phyloP scores from a whole-genome alignment of 768 basidiomycete genomes.

The Gelatoporia subvermispora region DNA sequence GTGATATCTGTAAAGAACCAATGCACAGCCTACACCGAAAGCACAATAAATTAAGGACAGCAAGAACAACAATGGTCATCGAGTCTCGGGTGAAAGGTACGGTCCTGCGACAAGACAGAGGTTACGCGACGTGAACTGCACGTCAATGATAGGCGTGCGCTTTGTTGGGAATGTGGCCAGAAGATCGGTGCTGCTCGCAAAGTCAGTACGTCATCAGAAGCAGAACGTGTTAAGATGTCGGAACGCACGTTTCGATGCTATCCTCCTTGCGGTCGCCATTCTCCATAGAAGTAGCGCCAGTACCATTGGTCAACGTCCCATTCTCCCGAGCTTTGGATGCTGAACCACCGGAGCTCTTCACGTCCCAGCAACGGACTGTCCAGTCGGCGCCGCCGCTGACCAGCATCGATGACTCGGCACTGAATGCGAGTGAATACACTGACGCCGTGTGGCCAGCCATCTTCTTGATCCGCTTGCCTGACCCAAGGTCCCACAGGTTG shows the following conservation, averaged over 20 bases:
- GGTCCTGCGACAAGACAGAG: constrained; percentile 84
- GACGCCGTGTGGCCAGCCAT: constrained; percentile 92
- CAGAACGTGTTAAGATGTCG: not conserved
- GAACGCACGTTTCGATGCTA: constrained; percentile 65
- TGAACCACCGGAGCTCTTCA: constrained; percentile 70
- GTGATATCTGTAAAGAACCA: too few relatives aligned
- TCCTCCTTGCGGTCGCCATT: constrained; percentile 37
- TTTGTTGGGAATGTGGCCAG: constrained; percentile 93
- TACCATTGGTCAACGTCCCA: constrained; percentile 35
- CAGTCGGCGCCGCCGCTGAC: constrained; percentile 92
- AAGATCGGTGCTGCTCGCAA: constrained; percentile 63
- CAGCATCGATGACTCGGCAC: constrained; percentile 84
- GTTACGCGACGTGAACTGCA: constrained; percentile 94
- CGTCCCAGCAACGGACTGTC: constrained; percentile 98
- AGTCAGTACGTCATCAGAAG: constrained; percentile 6
- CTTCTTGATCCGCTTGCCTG: constrained; percentile 92
- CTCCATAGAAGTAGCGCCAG: constrained; percentile 9
- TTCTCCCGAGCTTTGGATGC: constrained; percentile 55
- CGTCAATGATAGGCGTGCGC: constrained; percentile 86
- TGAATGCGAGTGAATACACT: constrained; percentile 87
- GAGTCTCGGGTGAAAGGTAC: constrained; percentile 56
- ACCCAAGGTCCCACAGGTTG: constrained; percentile 94
- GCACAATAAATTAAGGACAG: too few relatives aligned
- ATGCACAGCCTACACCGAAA: too few relatives aligned
- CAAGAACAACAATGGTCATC: constrained; percentile 25